Percentiles rank a stretch among this genome's conserved stretches.
Evolutionary conservation across 2,329 filamentous ascomycete genomes (phyloP).

Genomic region (Rosellinia necatrix): DNA sequence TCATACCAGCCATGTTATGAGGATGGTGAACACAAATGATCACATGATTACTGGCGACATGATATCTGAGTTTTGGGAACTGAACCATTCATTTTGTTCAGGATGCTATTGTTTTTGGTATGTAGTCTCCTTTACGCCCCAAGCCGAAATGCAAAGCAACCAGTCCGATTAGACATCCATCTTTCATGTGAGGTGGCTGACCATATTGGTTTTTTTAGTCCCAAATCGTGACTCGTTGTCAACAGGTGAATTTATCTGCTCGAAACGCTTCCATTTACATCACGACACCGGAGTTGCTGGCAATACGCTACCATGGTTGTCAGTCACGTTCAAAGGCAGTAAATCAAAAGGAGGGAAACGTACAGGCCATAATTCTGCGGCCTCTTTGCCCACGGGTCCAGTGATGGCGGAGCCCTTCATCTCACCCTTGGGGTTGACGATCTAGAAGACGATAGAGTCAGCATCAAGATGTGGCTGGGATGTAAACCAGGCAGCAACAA

Average conservation of each 20-base stretch:
- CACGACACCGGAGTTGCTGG: conserved; percentile 99
- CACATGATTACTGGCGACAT: not conserved
- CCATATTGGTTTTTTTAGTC: conserved; percentile 31
- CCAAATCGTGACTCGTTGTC: conserved; percentile 39
- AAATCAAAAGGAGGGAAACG: conserved; percentile 45
- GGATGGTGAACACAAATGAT: not conserved
- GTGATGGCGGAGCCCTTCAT: conserved; percentile 99
- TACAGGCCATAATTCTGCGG: conserved; percentile 98
- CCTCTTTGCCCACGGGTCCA: conserved; percentile 98
- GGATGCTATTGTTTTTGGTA: conserved; percentile 56
- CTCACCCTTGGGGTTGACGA: conserved; percentile 99
- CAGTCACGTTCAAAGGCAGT: conserved; percentile 36
- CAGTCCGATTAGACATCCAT: conserved; percentile 46
- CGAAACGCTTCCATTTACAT: conserved; percentile 73
- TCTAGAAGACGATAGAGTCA: conserved; percentile 59
- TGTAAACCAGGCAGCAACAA: conserved; percentile 77
- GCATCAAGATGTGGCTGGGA: conserved; percentile 25
- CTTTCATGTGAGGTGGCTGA: conserved; percentile 31
- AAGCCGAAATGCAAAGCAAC: conserved; percentile 59
- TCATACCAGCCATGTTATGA: not conserved
- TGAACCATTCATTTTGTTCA: conserved; percentile 46
- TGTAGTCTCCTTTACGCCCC: conserved; percentile 57
- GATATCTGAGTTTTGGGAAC: conserved; percentile 30
- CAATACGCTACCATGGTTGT: conserved; percentile 76
- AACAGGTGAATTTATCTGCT: conserved; percentile 33